Percentiles rank a stretch among this genome's conserved stretches.
phyloP scores from a whole-genome alignment of 257 asterid genomes.

The Solanum ossicruentum region DNA sequence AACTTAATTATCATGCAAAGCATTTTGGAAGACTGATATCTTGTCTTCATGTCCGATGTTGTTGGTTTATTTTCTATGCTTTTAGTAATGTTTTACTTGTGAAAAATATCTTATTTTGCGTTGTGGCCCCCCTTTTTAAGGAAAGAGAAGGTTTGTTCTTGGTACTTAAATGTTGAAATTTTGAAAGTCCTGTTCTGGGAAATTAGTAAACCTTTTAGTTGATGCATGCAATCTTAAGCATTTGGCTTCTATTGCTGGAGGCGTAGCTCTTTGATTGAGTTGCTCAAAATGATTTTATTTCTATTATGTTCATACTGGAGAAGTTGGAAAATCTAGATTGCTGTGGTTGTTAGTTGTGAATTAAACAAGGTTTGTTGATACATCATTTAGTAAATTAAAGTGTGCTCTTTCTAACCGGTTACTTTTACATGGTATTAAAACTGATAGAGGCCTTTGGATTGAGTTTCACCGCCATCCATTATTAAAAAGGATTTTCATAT shows the following conservation, averaged over 20 bases:
- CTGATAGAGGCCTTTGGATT: background rate
- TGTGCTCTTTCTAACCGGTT: background rate
- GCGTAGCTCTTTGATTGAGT: background rate
- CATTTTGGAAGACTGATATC: background rate
- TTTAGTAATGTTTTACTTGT: background rate
- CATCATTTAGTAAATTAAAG: background rate
- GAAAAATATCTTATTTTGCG: background rate
- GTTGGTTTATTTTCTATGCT: background rate
- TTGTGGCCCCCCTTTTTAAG: background rate
- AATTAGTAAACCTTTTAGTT: background rate
- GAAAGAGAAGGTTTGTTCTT: background rate
- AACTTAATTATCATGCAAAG: background rate
- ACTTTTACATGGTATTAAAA: background rate
- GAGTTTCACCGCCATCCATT: background rate
- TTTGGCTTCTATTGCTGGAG: background rate
- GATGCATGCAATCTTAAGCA: background rate
- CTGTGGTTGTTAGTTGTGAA: background rate
- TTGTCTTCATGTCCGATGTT: background rate
- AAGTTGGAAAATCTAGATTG: background rate
- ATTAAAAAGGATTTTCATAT: background rate
- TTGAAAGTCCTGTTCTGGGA: background rate
- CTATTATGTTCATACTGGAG: background rate
- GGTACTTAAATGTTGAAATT: background rate
- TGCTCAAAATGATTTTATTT: background rate
- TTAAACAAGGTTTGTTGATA: background rate